Conservation (phyloP, 192 early-diverging fungal species). For the Umbelopsis isabellina region DNA sequence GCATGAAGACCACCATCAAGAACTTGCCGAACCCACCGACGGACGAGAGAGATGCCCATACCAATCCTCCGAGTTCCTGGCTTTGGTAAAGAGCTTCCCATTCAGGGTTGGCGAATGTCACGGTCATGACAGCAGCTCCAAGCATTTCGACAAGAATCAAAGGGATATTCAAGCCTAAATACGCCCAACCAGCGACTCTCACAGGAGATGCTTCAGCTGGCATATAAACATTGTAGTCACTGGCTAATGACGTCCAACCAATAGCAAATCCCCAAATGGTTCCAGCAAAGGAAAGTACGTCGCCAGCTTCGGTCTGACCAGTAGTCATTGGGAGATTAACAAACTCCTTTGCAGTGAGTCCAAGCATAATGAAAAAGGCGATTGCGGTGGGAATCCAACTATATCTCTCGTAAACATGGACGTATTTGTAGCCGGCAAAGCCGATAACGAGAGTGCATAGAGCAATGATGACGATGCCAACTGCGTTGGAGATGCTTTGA, state of each 20-base stretch:
- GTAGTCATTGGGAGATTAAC: conserved; percentile 14
- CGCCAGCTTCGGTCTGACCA: conserved; percentile 23
- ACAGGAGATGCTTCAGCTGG: conserved; percentile 13
- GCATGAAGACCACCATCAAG: conserved; percentile 36
- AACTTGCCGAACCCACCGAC: conserved; percentile 39
- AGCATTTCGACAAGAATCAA: conserved; percentile 29
- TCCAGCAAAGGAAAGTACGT: conserved; percentile 23
- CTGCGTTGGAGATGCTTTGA: conserved; percentile 15
- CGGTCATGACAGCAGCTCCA: conserved; percentile 23
- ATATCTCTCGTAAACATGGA: conserved; percentile 36
- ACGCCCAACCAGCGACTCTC: conserved; percentile 18
- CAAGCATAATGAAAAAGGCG: conserved; percentile 23
- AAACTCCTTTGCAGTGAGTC: conserved; percentile 11
- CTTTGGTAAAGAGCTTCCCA: conserved; percentile 19
- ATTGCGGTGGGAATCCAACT: conserved; percentile 20
- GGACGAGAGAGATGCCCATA: conserved; percentile 1
- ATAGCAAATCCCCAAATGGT: conserved; percentile 25
- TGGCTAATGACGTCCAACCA: conserved; percentile 22
- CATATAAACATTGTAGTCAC: conserved; percentile 25
- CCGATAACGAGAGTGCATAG: conserved; percentile 32
- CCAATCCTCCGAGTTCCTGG: conserved; percentile 19
- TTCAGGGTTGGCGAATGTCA: conserved; percentile 6
- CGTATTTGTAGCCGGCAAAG: conserved; percentile 40
- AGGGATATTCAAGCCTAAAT: conserved; percentile 12
- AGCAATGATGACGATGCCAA: conserved; percentile 40